A percentile compares a stretch with the other conserved stretches of the same genome.
phyloP scores from a whole-genome alignment of 2,329 filamentous ascomycete species.

The Pseudocercospora ulei region DNA sequence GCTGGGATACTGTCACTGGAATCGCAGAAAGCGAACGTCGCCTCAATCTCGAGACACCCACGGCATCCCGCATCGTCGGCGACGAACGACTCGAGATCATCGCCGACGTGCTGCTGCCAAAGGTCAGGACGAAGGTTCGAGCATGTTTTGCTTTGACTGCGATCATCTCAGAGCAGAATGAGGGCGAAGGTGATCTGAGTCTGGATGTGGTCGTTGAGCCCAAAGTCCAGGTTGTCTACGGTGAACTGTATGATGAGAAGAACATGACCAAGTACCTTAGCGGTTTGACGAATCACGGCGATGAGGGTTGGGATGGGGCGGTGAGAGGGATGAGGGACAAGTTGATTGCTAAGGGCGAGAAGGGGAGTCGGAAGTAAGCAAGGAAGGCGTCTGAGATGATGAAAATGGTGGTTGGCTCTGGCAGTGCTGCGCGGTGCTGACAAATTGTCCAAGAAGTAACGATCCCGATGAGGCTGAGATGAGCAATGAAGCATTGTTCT shows the following conservation, averaged over 20 bases:
- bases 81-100: constrained; percentile 57
- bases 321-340: constrained; percentile 39
- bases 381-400: too few relatives aligned
- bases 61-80: constrained; percentile 52
- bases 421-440: too few relatives aligned
- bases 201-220: constrained; percentile 38
- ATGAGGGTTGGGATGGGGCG: constrained; percentile 38
- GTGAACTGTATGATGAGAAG: constrained; percentile 63
- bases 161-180: constrained; percentile 39
- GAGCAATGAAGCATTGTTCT: too few relatives aligned
- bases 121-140: constrained; percentile 59
- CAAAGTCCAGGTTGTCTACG: constrained; percentile 59
- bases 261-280: constrained; percentile 65
- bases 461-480: too few relatives aligned
- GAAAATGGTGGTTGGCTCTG: background rate
- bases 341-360: constrained; percentile 40
- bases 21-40: constrained; percentile 53
- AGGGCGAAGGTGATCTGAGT: constrained; percentile 41
- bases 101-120: constrained; percentile 53
- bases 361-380: constrained; percentile 31
- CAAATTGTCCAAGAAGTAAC: too few relatives aligned
- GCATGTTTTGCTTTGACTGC: constrained; percentile 48
- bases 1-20: constrained; percentile 56
- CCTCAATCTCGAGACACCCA: constrained; percentile 56
- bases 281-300: constrained; percentile 38